Conservation (phyloP, 441 rosid species). For the Metrosideros polymorpha region DNA sequence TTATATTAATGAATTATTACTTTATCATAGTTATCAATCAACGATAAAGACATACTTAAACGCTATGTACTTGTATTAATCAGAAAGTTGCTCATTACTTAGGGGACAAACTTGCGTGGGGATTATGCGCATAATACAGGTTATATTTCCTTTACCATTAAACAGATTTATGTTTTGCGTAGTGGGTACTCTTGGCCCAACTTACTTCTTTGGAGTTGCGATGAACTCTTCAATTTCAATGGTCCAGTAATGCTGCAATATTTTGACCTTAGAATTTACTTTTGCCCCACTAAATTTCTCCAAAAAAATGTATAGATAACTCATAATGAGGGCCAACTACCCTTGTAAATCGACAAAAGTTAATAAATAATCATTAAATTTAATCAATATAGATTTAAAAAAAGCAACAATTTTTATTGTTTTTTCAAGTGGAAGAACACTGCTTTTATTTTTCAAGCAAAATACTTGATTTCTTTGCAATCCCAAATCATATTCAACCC, state of each 20-base stretch:
- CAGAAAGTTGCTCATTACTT: not conserved
- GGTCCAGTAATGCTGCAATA: not conserved
- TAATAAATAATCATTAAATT: not conserved
- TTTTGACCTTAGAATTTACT: not conserved
- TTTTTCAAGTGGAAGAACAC: not conserved
- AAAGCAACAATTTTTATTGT: not conserved
- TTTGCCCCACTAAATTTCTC: not conserved
- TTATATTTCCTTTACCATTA: too few relatives aligned
- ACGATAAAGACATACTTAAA: not conserved
- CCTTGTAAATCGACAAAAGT: not conserved
- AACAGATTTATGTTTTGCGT: too few relatives aligned
- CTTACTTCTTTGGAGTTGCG: too few relatives aligned
- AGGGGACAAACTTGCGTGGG: not conserved
- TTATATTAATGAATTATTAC: too few relatives aligned
- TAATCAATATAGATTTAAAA: not conserved
- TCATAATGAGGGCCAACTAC: not conserved
- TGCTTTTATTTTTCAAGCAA: not conserved
- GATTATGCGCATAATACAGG: not conserved
- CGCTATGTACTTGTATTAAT: not conserved
- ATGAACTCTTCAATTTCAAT: too few relatives aligned
- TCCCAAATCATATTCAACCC: not conserved
- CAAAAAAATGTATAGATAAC: not conserved
- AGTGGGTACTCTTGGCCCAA: too few relatives aligned
- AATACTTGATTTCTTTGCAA: not conserved
- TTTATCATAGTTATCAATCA: not conserved